These are phyloP conservation scores for Schwanniomyces polymorphus DNA, from an alignment of 805 yeast genomes.

Conservation along the genomic window DNA sequence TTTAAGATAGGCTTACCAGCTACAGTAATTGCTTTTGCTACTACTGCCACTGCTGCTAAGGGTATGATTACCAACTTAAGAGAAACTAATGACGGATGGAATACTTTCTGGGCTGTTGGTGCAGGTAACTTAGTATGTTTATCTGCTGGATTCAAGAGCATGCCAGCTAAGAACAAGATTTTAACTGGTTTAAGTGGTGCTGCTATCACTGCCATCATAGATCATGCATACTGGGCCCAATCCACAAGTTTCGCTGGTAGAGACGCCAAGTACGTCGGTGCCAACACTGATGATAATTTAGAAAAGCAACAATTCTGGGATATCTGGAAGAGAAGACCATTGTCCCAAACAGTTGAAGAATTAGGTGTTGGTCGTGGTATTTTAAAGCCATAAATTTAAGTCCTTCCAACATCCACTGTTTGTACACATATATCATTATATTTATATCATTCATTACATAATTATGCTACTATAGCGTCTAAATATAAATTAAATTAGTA, in stretches of 20 bases:
- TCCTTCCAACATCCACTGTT: background rate
- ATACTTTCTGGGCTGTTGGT: conserved; percentile 64
- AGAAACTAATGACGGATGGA: conserved; percentile 62
- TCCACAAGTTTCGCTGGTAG: conserved; percentile 37
- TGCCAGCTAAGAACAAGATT: conserved; percentile 43
- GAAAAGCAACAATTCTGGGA: conserved; percentile 69
- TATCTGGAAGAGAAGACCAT: conserved; percentile 74
- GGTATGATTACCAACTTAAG: conserved; percentile 58
- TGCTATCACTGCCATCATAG: conserved; percentile 33
- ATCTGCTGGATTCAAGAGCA: conserved; percentile 41
- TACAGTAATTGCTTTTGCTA: conserved; percentile 43
- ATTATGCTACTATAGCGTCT: conserved; percentile 1
- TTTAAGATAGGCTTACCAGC: conserved; percentile 41
- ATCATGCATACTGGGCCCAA: conserved; percentile 43
- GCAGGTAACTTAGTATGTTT: conserved; percentile 47
- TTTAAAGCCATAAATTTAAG: conserved; percentile 30
- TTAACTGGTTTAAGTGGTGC: conserved; percentile 43
- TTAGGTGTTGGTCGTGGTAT: conserved; percentile 70
- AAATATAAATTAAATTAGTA: background rate
- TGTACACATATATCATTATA: conserved; percentile 1
- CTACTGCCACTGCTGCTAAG: conserved; percentile 51
- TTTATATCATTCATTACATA: background rate
- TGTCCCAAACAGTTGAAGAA: conserved; percentile 74
- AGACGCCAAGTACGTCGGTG: conserved; percentile 38
- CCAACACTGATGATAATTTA: conserved; percentile 37